Conservation (phyloP, 176 grass and related monocot species). For the Alopecurus myosuroides region DNA sequence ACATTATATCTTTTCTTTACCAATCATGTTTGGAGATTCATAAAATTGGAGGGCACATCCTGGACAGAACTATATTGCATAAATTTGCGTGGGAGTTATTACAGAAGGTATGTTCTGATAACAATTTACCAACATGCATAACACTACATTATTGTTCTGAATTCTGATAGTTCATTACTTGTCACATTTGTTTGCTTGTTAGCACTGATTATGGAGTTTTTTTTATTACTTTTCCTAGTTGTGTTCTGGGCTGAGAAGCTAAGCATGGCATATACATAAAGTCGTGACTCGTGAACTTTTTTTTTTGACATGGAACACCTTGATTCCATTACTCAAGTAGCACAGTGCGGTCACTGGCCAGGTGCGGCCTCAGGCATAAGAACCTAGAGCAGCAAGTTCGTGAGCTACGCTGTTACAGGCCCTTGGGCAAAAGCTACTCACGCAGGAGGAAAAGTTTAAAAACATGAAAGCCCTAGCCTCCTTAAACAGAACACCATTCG, state of each 20-base stretch:
- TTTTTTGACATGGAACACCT: too few relatives aligned
- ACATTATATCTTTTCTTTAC: slow-evolving; percentile 92
- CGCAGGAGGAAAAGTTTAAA: too few relatives aligned
- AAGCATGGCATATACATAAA: not conserved
- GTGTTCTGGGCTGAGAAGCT: not conserved
- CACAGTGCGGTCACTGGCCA: too few relatives aligned
- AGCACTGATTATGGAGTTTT: not conserved
- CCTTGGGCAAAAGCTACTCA: too few relatives aligned
- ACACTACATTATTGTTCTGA: slow-evolving; percentile 15
- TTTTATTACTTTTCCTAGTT: not conserved
- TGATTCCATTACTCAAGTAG: too few relatives aligned
- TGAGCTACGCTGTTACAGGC: too few relatives aligned
- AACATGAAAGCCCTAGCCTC: too few relatives aligned
- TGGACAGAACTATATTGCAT: slow-evolving; percentile 77
- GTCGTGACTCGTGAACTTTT: too few relatives aligned
- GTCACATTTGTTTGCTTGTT: not conserved
- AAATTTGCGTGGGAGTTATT: slow-evolving; percentile 87
- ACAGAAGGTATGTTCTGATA: slow-evolving; percentile 61
- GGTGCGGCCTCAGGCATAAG: too few relatives aligned
- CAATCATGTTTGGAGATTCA: slow-evolving; percentile 95
- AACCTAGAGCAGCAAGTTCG: too few relatives aligned
- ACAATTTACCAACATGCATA: slow-evolving; percentile 6
- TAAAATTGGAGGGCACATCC: slow-evolving; percentile 94
- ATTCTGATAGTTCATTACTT: not conserved
- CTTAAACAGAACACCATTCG: too few relatives aligned